Base-by-base conservation (phyloP, 2,329 filamentous ascomycete species). In the Neopestalotiopsis clavispora region DNA sequence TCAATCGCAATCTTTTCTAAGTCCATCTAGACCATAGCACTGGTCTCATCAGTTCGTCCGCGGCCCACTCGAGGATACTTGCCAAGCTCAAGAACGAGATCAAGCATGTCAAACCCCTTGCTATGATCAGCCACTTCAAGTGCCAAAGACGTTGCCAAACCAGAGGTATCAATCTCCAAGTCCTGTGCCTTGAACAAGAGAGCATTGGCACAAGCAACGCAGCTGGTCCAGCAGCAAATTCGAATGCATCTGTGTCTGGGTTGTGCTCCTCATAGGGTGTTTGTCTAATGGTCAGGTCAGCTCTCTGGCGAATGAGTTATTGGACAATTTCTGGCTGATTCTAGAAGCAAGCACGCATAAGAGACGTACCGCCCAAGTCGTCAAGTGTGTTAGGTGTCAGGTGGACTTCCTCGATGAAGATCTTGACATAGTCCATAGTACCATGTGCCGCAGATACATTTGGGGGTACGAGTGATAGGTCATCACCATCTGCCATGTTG, bases 261-360 rank as follows among this genome's bases (percentile, higher is more conserved):
- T 62, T 6, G n/a, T 12, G 28, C 4, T 40, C 30, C 14, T 28
- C 28, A 42, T 10, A 2, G 13, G n/a, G 4, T 17, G n/a, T 38
- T 10, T 62, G 59, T 62, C 59, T 62, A n/a, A 34, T 5, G 2
- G 30, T 62, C 28, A 62, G 4, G 20, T 42, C 34, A 5, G 40
- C 63, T 12, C 28, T 20, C 40, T 65, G 30, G 17, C 28, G 20
- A n/a, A 65, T 13, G 7, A 57, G 45, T 14, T 56, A 57, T 40
- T 23, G 42, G 13, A 65, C 63, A 12, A 65, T 7, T 13, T 65
- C 63, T 57, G 23, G 28, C 7, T 28, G 63, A 17, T 3, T 20
- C 4, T 42, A 23, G 17, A 57, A 42, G 17, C 40, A 65, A 10
- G 63, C 63, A 23, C 45, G 40, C 63, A 65, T 65, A 23, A 65